These are phyloP conservation scores for Elasticomyces elasticus DNA, from an alignment of 495 filamentous ascomycete species.

Conservation along the genomic window DNA sequence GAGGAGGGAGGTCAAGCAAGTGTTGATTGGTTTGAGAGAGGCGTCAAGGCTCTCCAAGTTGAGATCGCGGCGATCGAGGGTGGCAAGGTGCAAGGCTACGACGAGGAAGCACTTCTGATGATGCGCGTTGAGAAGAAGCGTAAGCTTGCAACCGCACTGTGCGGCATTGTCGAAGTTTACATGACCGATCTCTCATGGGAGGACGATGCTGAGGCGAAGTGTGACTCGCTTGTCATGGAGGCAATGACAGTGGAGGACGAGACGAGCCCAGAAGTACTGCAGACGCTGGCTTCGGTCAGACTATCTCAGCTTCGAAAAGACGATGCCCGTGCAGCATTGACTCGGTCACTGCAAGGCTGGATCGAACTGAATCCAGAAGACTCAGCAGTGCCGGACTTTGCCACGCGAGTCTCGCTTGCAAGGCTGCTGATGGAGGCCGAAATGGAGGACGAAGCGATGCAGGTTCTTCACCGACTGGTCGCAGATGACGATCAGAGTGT, in stretches of 20 bases:
- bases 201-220: slow-evolving; percentile 71
- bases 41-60: slow-evolving; percentile 55
- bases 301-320: slow-evolving; percentile 72
- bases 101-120: slow-evolving; percentile 37
- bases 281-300: slow-evolving; percentile 85
- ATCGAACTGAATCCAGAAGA: slow-evolving; percentile 57
- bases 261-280: slow-evolving; percentile 64
- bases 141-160: slow-evolving; percentile 77
- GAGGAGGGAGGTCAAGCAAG: slow-evolving; percentile 77
- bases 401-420: slow-evolving; percentile 70
- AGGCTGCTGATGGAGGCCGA: slow-evolving; percentile 81
- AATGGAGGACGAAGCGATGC: slow-evolving; percentile 73
- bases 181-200: slow-evolving; percentile 98
- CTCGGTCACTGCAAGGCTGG: slow-evolving; percentile 68
- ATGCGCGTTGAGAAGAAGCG: slow-evolving; percentile 56
- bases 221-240: slow-evolving; percentile 77
- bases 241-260: slow-evolving; percentile 67
- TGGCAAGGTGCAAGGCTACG: slow-evolving; percentile 18
- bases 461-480: slow-evolving; percentile 73
- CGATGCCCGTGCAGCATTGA: slow-evolving; percentile 70
- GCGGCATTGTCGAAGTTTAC: slow-evolving; percentile 84
- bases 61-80: slow-evolving; percentile 47
- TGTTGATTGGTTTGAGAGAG: slow-evolving; percentile 79
- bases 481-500: slow-evolving; percentile 85
- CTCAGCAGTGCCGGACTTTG: slow-evolving; percentile 62